Percentiles rank a stretch among this genome's conserved stretches.
Evolutionary conservation across 169 alveolate species (phyloP).

Genomic region (Plasmodium berghei): DNA sequence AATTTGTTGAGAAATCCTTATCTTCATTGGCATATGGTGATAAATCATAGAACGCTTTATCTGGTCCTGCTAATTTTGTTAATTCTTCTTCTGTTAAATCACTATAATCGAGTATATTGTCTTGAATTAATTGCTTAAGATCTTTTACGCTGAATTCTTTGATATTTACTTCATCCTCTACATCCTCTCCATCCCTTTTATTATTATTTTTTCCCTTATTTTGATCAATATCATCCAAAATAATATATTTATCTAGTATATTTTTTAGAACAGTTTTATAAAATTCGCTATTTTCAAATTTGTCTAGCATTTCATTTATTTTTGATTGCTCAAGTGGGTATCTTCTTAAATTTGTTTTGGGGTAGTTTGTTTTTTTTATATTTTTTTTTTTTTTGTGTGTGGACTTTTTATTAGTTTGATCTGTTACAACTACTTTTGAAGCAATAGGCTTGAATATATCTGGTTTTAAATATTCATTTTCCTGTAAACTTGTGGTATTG

Average conservation of each 20-base stretch:
- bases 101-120: constrained; percentile 28
- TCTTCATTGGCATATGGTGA: constrained; percentile 70
- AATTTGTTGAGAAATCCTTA: constrained; percentile 40
- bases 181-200: background rate
- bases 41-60: constrained; percentile 38
- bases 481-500: too few species aligned
- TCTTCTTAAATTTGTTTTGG: too few species aligned
- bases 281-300: too few species aligned
- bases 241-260: constrained; percentile 8
- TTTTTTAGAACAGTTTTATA: constrained; percentile 1
- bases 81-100: constrained; percentile 67
- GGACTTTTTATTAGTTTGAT: too few species aligned
- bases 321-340: too few species aligned
- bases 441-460: too few species aligned
- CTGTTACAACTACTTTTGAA: too few species aligned
- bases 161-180: constrained; percentile 4
- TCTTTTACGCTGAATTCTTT: constrained; percentile 27
- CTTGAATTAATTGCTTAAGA: constrained; percentile 30
- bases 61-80: constrained; percentile 29
- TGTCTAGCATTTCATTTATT: too few species aligned
- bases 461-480: too few species aligned
- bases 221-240: constrained; percentile 3
- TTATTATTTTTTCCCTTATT: background rate
- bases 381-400: too few species aligned
- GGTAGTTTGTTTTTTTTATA: too few species aligned